phyloP scores from a whole-genome alignment of 805 yeast species.

The Kazachstania psychrophila region DNA sequence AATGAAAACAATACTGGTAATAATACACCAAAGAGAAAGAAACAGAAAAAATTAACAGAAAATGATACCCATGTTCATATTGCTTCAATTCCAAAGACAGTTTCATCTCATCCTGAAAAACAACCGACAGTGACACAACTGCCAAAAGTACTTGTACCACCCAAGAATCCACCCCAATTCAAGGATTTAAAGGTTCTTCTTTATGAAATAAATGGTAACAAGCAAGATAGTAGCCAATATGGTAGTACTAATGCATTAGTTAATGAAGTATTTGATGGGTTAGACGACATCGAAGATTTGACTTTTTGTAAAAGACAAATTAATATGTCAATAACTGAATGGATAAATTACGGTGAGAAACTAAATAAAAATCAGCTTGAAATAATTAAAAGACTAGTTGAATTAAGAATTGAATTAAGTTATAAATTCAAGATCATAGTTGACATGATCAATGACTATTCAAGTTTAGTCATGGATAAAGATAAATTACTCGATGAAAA shows the following conservation, averaged over 20 bases:
- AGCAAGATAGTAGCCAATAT: too few relatives aligned
- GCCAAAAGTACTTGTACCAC: not conserved
- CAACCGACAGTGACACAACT: too few relatives aligned
- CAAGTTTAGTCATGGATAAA: conserved; percentile 26
- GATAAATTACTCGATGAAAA: conserved; percentile 30
- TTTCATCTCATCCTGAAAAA: too few relatives aligned
- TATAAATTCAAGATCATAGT: conserved; percentile 33
- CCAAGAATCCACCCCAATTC: conserved; percentile 1
- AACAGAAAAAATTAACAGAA: too few relatives aligned
- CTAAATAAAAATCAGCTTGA: conserved; percentile 29
- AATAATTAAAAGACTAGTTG: conserved; percentile 30
- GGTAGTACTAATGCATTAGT: not conserved
- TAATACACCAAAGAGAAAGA: too few relatives aligned
- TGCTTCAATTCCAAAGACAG: too few relatives aligned
- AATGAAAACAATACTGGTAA: too few relatives aligned
- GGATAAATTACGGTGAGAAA: conserved; percentile 33
- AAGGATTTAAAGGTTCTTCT: not conserved
- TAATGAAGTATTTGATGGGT: conserved; percentile 3
- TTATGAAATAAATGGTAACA: conserved; percentile 1
- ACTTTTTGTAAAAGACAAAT: conserved; percentile 24
- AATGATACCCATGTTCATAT: too few relatives aligned
- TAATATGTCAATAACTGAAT: conserved; percentile 23
- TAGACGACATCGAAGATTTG: conserved; percentile 14
- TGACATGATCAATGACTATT: conserved; percentile 32
- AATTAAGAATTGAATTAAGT: conserved; percentile 34